Evolutionary conservation across 2,329 filamentous ascomycete genomes (phyloP), one percentile per base, ranked within the genome.

Genomic region (Rugonectria rugulosa): DNA sequence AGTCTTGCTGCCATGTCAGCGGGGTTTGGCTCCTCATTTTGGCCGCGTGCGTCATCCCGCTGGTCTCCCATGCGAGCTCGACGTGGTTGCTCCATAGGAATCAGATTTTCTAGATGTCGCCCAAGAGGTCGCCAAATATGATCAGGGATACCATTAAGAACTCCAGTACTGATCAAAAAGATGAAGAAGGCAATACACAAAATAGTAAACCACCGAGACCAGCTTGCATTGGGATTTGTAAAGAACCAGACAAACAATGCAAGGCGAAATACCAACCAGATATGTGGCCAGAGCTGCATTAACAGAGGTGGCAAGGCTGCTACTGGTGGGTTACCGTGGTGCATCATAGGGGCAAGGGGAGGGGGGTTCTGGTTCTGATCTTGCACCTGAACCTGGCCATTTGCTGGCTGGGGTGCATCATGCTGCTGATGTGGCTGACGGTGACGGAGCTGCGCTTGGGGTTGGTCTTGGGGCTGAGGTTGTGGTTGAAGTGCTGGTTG

Each of bases 181-280:
- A 88, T 76, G 26, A 79, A 72, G 21, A 82, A 62, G 6, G 85
- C 83, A 26, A 86, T 73, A 6, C 76, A 73, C 36, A 83, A 74
- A 19, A 88, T 79, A 17, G 80, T 80, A 7, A 84, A 64, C 80
- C 81, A 87, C 42, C 85, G 79, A 8, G 79, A 79, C 84, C 84
- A 88, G 64, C 79, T 86, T 2, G 80, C 76, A 38, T 79, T 77
- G 0, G 82, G 80, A 9, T 80, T 79, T 1, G 85, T 87, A 57
- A 88, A 88, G 72, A 86, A 85, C 83, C 84, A 88, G 11, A 88
- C 79, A 67, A 88, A 87, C 6, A 84, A 71, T 10, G 78, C 75
- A 8, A 89, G 71, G 7, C 86, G 80, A 29, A 85, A 73, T 1
- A 87, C 62, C 46, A 88, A 76, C 86, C 85, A 88, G 23, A 88